phyloP scores from a whole-genome alignment of 768 basidiomycete genomes.

The Kwoniella mangroviensis region DNA sequence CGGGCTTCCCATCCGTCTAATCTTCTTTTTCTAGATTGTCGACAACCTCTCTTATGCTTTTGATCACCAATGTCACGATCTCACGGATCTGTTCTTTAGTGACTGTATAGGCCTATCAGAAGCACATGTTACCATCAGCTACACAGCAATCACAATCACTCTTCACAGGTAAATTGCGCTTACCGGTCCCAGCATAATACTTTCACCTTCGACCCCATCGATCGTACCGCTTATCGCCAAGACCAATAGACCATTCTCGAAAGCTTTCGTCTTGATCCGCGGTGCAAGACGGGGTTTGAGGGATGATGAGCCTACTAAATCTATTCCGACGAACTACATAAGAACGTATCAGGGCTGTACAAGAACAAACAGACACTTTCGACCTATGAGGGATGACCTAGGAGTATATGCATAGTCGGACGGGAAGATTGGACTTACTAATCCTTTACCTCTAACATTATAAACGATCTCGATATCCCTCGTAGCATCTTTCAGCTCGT shows the following conservation, averaged over 20 bases:
- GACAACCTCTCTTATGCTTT: conserved; percentile 23
- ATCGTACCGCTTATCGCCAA: conserved; percentile 27
- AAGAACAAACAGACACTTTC: too few relatives aligned
- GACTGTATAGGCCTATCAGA: conserved; percentile 29
- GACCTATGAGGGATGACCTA: too few relatives aligned
- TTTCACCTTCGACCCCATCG: conserved; percentile 33
- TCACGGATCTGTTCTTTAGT: conserved; percentile 30
- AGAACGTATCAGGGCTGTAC: not conserved
- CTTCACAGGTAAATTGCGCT: too few relatives aligned
- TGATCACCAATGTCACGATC: conserved; percentile 23
- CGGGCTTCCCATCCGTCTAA: not conserved
- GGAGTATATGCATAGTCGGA: too few relatives aligned
- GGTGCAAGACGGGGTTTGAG: conserved; percentile 27
- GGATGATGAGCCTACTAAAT: conserved; percentile 18
- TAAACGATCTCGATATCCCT: conserved; percentile 18
- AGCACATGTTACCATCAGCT: too few relatives aligned
- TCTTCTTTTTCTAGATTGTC: not conserved
- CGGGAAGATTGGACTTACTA: conserved; percentile 20
- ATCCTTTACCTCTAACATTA: conserved; percentile 33
- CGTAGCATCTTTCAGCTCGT: conserved; percentile 15
- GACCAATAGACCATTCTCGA: conserved; percentile 26
- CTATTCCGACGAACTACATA: conserved; percentile 32
- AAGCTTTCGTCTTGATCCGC: conserved; percentile 29
- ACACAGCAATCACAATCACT: too few relatives aligned
- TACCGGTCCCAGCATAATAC: conserved; percentile 28